A percentile compares a stretch with the other conserved stretches of the same genome.
Conservation (phyloP, 805 yeast genomes). For the Zygosaccharomyces pseudorouxii region DNA sequence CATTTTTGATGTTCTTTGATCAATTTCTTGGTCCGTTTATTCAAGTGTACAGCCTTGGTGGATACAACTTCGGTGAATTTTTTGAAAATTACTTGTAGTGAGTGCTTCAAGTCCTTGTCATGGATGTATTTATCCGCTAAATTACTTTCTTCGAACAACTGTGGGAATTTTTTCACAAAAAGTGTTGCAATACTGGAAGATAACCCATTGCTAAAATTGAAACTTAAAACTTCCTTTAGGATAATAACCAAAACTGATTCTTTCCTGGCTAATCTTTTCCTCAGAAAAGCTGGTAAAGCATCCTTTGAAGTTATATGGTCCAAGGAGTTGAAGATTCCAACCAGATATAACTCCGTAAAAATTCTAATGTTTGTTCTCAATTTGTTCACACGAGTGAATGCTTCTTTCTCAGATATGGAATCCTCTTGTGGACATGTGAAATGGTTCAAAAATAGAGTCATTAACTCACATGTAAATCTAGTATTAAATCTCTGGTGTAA, state of each 20-base stretch:
- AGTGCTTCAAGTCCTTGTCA: constrained; percentile 25
- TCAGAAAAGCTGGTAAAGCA: constrained; percentile 43
- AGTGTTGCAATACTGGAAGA: constrained; percentile 40
- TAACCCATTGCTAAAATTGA: constrained; percentile 36
- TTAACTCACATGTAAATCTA: constrained; percentile 48
- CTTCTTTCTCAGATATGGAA: constrained; percentile 40
- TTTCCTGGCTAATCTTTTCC: constrained; percentile 32
- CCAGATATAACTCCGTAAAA: constrained; percentile 52
- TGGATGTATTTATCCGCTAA: constrained; percentile 26
- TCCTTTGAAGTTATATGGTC: constrained; percentile 40
- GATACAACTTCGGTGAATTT: constrained; percentile 43
- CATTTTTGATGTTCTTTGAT: constrained; percentile 45
- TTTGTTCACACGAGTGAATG: constrained; percentile 37
- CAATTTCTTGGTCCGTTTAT: constrained; percentile 36
- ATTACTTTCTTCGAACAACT: constrained; percentile 32
- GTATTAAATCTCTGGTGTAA: constrained; percentile 69
- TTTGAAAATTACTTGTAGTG: constrained; percentile 38
- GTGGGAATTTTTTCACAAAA: constrained; percentile 47
- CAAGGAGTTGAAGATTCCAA: constrained; percentile 49
- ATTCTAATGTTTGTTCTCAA: constrained; percentile 48
- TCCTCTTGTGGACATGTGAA: constrained; percentile 35
- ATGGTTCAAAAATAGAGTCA: constrained; percentile 41
- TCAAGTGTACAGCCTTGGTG: constrained; percentile 35
- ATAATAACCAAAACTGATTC: constrained; percentile 42
- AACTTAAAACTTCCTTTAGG: constrained; percentile 43